A percentile compares a stretch with the other conserved stretches of the same genome.
phyloP scores from a whole-genome alignment of 2,329 filamentous ascomycete genomes.

The Chalaropsis ovoidea region DNA sequence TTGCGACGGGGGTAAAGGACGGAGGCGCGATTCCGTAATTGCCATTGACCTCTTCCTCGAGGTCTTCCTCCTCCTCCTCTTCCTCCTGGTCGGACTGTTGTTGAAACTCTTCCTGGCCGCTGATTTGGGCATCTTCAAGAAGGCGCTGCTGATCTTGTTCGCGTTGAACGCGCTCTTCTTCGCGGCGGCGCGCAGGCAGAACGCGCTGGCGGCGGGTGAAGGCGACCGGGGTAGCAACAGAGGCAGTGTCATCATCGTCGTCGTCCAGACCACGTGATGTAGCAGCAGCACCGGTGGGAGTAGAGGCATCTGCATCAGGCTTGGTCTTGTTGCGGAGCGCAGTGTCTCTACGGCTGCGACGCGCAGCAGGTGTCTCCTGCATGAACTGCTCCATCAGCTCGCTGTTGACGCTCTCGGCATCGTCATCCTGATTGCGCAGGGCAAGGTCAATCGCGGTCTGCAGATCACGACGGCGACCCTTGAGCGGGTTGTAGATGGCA shows the following conservation, averaged over 20 bases:
- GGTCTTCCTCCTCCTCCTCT: neutral
- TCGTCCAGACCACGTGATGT: neutral
- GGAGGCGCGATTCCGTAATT: neutral
- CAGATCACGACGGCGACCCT: constrained; percentile 27
- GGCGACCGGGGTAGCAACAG: neutral
- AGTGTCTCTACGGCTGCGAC: constrained; percentile 15
- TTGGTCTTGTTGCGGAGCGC: neutral
- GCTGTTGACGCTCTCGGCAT: constrained; percentile 21
- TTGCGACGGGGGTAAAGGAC: neutral
- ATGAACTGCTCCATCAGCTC: constrained; percentile 24
- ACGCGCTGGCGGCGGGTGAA: constrained; percentile 18
- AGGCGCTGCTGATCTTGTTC: constrained; percentile 4
- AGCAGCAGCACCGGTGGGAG: neutral
- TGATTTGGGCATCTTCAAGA: constrained; percentile 5
- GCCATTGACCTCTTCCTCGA: neutral
- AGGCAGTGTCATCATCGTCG: neutral
- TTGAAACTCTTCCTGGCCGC: neutral
- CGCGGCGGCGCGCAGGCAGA: constrained; percentile 15
- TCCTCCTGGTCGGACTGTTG: neutral
- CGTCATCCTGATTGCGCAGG: constrained; percentile 25
- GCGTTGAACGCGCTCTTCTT: constrained; percentile 15
- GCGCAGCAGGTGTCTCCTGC: constrained; percentile 21
- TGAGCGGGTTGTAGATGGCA: constrained; percentile 27
- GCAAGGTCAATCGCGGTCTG: constrained; percentile 26
- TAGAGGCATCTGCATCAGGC: neutral